Percentiles rank a stretch among this genome's conserved stretches.
phyloP scores from a whole-genome alignment of 148 eudicot genomes.

The Beta vulgaris region DNA sequence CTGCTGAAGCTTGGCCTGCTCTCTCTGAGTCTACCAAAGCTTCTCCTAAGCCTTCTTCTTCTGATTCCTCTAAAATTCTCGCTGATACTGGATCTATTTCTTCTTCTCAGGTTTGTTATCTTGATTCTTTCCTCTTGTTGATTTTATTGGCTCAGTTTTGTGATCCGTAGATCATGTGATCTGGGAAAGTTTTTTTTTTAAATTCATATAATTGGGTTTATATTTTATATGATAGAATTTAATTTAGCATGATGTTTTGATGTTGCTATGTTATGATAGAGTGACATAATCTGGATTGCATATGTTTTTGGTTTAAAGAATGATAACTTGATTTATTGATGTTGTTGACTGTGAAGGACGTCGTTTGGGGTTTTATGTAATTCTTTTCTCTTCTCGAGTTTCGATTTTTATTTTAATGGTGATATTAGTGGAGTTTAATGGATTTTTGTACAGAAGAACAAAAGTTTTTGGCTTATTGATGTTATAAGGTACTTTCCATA shows the following conservation, averaged over 20 bases:
- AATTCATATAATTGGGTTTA: too few relatives aligned
- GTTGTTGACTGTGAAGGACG: too few relatives aligned
- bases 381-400: background rate
- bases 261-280: too few relatives aligned
- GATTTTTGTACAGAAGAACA: background rate
- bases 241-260: too few relatives aligned
- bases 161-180: background rate
- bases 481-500: background rate
- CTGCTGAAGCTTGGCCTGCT: slow-evolving; percentile 63
- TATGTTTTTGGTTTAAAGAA: background rate
- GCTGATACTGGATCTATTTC: slow-evolving; percentile 41
- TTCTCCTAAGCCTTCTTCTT: slow-evolving; percentile 44
- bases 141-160: background rate
- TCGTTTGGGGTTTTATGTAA: too few relatives aligned
- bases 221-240: too few relatives aligned
- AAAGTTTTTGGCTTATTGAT: too few relatives aligned
- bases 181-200: background rate
- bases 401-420: background rate
- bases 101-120: slow-evolving; percentile 40
- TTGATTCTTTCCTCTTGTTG: background rate
- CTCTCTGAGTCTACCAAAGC: slow-evolving; percentile 66
- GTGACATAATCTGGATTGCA: too few relatives aligned
- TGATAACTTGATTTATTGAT: background rate
- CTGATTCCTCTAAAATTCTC: slow-evolving; percentile 42
- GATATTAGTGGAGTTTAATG: background rate